phyloP scores from a whole-genome alignment of 169 alveolate genomes.

The Cryptosporidium sp. region DNA sequence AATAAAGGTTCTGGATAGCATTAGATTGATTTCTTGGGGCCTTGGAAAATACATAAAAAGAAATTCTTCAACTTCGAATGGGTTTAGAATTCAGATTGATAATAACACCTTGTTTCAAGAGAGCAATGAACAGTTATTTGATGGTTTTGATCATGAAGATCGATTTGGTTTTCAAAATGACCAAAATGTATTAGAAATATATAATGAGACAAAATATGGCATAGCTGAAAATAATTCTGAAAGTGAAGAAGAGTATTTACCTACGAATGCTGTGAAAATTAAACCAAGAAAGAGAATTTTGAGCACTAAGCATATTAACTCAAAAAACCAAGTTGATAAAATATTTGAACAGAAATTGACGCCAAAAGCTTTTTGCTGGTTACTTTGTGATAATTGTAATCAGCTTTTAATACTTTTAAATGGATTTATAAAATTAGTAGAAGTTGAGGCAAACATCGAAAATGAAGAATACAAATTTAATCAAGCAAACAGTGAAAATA shows the following conservation, averaged over 20 bases:
- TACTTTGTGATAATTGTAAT: slow-evolving; percentile 55
- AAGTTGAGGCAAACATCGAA: not conserved
- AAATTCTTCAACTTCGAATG: not conserved
- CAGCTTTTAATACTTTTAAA: slow-evolving; percentile 42
- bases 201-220: not conserved
- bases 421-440: slow-evolving; percentile 36
- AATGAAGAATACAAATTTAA: not conserved
- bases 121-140: slow-evolving; percentile 5
- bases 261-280: not conserved
- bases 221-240: not conserved
- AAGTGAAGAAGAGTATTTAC: slow-evolving; percentile 51
- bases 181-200: slow-evolving; percentile 13
- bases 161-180: not conserved
- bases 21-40: not conserved
- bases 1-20: slow-evolving; percentile 4
- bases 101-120: not conserved
- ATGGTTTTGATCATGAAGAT: slow-evolving; percentile 69
- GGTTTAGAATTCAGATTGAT: not conserved
- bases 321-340: slow-evolving; percentile 50
- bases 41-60: too few species aligned
- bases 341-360: slow-evolving; percentile 63
- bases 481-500: not conserved
- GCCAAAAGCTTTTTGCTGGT: slow-evolving; percentile 71
- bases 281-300: not conserved
- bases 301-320: not conserved